phyloP scores from a whole-genome alignment of 2,329 filamentous ascomycete species.

The Diaporthe amygdali region DNA sequence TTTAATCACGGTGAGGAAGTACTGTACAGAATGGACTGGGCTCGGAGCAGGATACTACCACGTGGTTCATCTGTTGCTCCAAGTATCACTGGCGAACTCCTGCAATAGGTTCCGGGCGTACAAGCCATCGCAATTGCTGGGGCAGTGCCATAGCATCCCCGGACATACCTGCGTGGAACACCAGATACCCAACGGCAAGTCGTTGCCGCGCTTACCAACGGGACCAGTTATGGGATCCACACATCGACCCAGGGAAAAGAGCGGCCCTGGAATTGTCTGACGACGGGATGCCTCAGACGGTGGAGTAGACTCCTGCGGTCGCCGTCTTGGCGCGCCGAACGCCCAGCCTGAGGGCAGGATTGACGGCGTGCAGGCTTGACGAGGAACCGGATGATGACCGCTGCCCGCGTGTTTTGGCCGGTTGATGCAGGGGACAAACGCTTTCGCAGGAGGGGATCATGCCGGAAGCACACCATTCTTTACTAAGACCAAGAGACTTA shows the following conservation, averaged over 20 bases:
- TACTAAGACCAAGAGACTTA: background rate
- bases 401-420: background rate
- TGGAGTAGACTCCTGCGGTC: slow-evolving; percentile 9
- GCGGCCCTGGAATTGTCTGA: background rate
- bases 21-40: background rate
- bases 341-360: background rate
- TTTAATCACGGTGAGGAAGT: background rate
- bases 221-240: background rate
- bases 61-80: background rate
- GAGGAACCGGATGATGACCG: background rate
- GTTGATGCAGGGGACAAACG: background rate
- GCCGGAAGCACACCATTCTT: background rate
- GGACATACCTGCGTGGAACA: too few species aligned
- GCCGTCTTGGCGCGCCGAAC: slow-evolving; percentile 8
- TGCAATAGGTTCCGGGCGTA: background rate
- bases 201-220: slow-evolving; percentile 5
- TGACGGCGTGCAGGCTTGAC: background rate
- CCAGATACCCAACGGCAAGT: background rate
- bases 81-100: background rate
- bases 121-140: background rate
- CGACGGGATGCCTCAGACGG: slow-evolving; percentile 8
- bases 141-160: background rate
- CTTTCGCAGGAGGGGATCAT: background rate
- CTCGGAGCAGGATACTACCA: background rate
- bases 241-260: background rate